Conservation (phyloP, 331 rosid species). For the Rhamnella rubrinervis region DNA sequence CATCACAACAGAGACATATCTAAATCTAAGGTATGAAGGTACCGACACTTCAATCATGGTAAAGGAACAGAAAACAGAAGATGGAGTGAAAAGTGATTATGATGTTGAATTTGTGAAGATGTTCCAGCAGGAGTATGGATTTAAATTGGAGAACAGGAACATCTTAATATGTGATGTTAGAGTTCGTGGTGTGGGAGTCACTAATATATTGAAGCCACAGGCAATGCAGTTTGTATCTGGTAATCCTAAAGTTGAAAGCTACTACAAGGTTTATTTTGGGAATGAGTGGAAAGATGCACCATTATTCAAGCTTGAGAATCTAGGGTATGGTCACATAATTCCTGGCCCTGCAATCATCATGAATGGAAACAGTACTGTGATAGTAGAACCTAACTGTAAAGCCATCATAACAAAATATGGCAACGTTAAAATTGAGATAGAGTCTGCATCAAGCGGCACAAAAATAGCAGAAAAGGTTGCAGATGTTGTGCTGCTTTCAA, state of each 20-base stretch:
- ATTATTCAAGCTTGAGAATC: constrained; percentile 75
- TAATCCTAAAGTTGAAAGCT: constrained; percentile 60
- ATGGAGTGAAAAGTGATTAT: constrained; percentile 47
- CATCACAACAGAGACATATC: constrained; percentile 64
- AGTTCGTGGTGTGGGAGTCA: constrained; percentile 78
- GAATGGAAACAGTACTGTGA: constrained; percentile 93
- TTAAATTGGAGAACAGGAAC: constrained; percentile 69
- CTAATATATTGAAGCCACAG: constrained; percentile 74
- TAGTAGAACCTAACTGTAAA: constrained; percentile 72
- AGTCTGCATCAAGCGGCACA: constrained; percentile 41
- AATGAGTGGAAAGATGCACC: constrained; percentile 79
- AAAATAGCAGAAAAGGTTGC: constrained; percentile 60
- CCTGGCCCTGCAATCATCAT: constrained; percentile 80
- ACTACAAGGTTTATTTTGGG: constrained; percentile 75
- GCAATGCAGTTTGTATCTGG: constrained; percentile 41
- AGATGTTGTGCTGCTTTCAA: constrained; percentile 87
- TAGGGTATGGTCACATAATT: constrained; percentile 57
- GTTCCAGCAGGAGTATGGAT: constrained; percentile 92
- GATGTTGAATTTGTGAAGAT: constrained; percentile 63
- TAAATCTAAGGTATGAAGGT: constrained; percentile 92
- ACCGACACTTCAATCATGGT: constrained; percentile 97
- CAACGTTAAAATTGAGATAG: constrained; percentile 71
- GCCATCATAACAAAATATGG: constrained; percentile 74
- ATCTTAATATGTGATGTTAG: constrained; percentile 74
- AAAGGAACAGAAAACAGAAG: constrained; percentile 47